A percentile compares a stretch with the other conserved stretches of the same genome.
Conservation (phyloP, 352 stramenopile genomes). For the Phytophthora chlamydospora region DNA sequence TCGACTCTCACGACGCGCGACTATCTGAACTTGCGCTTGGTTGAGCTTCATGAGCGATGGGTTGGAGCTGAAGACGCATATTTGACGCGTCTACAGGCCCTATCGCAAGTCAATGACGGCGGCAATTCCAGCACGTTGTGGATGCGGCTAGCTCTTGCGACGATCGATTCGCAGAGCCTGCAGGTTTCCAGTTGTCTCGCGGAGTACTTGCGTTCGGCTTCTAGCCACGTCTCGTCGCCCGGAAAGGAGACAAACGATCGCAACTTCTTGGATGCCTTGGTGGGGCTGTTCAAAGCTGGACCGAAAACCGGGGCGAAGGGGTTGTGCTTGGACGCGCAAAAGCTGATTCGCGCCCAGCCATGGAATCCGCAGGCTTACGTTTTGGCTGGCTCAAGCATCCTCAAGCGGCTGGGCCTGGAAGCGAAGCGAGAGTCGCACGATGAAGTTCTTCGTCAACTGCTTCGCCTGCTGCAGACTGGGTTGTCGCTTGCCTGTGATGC, state of each 20-base stretch:
- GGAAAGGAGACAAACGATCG: slow-evolving; percentile 37
- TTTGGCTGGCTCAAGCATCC: slow-evolving; percentile 49
- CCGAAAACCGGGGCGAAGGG: slow-evolving; percentile 16
- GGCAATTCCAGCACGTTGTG: slow-evolving; percentile 26
- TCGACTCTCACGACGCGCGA: slow-evolving; percentile 24
- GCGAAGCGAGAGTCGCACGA: slow-evolving; percentile 15
- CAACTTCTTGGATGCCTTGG: slow-evolving; percentile 39
- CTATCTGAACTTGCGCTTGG: slow-evolving; percentile 37
- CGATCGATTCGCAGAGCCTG: slow-evolving; percentile 44
- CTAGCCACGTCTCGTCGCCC: slow-evolving; percentile 1
- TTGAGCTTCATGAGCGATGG: slow-evolving; percentile 52
- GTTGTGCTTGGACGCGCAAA: slow-evolving; percentile 45
- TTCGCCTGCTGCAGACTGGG: slow-evolving; percentile 49
- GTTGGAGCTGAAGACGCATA: slow-evolving; percentile 25
- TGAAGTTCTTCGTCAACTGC: slow-evolving; percentile 25
- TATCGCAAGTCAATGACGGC: slow-evolving; percentile 31
- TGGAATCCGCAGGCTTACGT: slow-evolving; percentile 65
- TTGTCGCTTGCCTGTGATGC: slow-evolving; percentile 32
- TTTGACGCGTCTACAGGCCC: slow-evolving; percentile 33
- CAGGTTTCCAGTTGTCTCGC: slow-evolving; percentile 34
- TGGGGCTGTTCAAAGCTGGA: slow-evolving; percentile 40
- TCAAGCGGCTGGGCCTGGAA: slow-evolving; percentile 46
- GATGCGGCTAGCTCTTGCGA: slow-evolving; percentile 39
- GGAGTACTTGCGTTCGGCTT: slow-evolving; percentile 31
- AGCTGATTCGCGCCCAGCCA: slow-evolving; percentile 66